phyloP scores from a whole-genome alignment of 805 yeast genomes.

The Suhomyces canberraensis region DNA sequence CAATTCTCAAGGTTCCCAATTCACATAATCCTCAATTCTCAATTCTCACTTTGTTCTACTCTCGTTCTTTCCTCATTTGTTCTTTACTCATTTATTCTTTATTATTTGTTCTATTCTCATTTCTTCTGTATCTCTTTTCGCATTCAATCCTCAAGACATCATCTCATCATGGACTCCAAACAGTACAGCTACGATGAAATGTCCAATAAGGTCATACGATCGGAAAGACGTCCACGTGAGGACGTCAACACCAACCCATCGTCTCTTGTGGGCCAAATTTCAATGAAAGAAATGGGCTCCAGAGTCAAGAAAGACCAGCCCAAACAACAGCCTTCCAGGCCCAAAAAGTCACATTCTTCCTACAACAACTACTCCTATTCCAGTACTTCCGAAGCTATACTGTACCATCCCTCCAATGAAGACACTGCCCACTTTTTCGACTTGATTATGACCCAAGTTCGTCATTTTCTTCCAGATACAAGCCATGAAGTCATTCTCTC shows the following conservation, averaged over 20 bases:
- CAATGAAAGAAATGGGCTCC: conserved; percentile 68
- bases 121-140: too few relatives aligned
- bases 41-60: too few relatives aligned
- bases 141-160: not conserved
- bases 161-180: conserved; percentile 6
- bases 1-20: too few relatives aligned
- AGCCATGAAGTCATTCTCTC: conserved; percentile 69
- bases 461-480: conserved; percentile 62
- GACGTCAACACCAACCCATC: conserved; percentile 63
- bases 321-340: not conserved
- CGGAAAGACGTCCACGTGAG: conserved; percentile 32
- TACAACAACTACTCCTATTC: conserved; percentile 11
- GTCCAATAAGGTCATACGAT: conserved; percentile 67
- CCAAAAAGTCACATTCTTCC: conserved; percentile 7
- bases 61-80: too few relatives aligned
- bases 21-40: too few relatives aligned
- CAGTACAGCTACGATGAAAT: conserved; percentile 64
- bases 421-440: conserved; percentile 52
- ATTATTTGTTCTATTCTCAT: too few relatives aligned
- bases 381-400: conserved; percentile 42
- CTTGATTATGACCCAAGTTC: conserved; percentile 56
- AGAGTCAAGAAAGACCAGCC: conserved; percentile 23
- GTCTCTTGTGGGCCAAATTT: conserved; percentile 67
- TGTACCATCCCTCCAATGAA: conserved; percentile 61
- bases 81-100: too few relatives aligned